Percentiles rank a stretch among this genome's conserved stretches.
These are phyloP conservation scores for Eimeria tenella DNA, from an alignment of 169 alveolate species.

Conservation along the genomic window DNA sequence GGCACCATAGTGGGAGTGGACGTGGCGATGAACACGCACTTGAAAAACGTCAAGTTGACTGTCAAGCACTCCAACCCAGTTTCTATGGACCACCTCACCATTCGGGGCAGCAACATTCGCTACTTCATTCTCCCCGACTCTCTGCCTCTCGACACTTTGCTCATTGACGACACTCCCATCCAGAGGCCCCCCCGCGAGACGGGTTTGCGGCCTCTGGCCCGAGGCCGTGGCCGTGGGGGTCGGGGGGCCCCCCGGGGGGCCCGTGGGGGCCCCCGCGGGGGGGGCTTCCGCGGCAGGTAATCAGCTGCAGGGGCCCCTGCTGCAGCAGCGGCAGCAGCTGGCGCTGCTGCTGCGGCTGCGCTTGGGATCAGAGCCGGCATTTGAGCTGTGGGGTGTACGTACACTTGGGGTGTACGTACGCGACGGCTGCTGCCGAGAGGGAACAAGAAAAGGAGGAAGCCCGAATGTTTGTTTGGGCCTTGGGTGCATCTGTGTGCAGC, in stretches of 20 bases:
- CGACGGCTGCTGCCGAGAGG: neutral
- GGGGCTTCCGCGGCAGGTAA: neutral
- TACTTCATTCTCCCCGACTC: constrained; percentile 87
- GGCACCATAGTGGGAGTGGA: constrained; percentile 98
- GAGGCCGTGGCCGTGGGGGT: constrained; percentile 69
- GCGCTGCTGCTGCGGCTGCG: neutral
- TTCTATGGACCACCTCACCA: constrained; percentile 94
- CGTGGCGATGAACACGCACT: constrained; percentile 98
- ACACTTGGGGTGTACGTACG: neutral
- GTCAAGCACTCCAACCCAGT: constrained; percentile 95
- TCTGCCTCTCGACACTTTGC: constrained; percentile 95
- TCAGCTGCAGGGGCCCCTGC: no score
- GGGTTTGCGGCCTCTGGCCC: constrained; percentile 47
- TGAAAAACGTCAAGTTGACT: constrained; percentile 97
- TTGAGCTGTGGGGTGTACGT: neutral
- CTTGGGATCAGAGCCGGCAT: neutral
- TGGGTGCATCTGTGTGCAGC: no score
- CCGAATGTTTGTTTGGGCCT: no score
- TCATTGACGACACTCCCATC: constrained; percentile 97
- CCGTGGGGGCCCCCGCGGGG: constrained; percentile 82
- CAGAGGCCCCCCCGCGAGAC: constrained; percentile 84
- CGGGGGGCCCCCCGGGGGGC: neutral
- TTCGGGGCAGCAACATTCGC: constrained; percentile 96
- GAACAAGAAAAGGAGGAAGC: neutral
- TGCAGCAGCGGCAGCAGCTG: neutral